Percentiles rank a stretch among this genome's conserved stretches.
phyloP scores from a whole-genome alignment of 2,329 filamentous ascomycete species.

The Colletotrichum acutatum region DNA sequence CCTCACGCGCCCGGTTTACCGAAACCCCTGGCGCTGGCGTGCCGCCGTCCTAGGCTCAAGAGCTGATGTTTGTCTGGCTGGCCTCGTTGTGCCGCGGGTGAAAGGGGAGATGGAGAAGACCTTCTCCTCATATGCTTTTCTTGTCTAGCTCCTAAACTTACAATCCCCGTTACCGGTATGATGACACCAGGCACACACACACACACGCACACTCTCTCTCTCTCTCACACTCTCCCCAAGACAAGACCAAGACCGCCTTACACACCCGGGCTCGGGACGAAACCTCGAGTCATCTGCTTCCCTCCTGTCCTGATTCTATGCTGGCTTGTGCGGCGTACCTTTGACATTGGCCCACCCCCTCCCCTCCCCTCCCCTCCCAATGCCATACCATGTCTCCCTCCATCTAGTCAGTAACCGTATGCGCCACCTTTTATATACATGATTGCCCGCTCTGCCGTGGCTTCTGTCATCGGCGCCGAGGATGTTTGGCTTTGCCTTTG shows the following conservation, averaged over 20 bases:
- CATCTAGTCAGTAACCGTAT: background rate
- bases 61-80: background rate
- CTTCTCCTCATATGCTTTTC: conserved; percentile 31
- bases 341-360: conserved; percentile 11
- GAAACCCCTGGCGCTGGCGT: conserved; percentile 22
- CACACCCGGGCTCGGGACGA: conserved; percentile 1
- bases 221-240: background rate
- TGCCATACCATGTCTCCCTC: background rate
- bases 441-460: conserved; percentile 28
- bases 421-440: conserved; percentile 31
- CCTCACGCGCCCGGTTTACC: conserved; percentile 1
- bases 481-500: conserved; percentile 34
- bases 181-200: background rate
- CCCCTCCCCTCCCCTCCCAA: background rate
- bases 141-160: background rate
- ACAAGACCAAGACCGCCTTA: background rate
- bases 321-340: conserved; percentile 32
- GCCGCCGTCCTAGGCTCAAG: background rate
- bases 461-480: conserved; percentile 36
- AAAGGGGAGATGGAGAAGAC: conserved; percentile 10
- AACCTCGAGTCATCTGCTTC: conserved; percentile 32
- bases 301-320: background rate
- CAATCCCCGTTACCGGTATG: background rate
- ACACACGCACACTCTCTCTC: too few species aligned
- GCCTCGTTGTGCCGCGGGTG: conserved; percentile 25